phyloP scores from a whole-genome alignment of 768 basidiomycete species.

The Hydnomerulius pinastri region DNA sequence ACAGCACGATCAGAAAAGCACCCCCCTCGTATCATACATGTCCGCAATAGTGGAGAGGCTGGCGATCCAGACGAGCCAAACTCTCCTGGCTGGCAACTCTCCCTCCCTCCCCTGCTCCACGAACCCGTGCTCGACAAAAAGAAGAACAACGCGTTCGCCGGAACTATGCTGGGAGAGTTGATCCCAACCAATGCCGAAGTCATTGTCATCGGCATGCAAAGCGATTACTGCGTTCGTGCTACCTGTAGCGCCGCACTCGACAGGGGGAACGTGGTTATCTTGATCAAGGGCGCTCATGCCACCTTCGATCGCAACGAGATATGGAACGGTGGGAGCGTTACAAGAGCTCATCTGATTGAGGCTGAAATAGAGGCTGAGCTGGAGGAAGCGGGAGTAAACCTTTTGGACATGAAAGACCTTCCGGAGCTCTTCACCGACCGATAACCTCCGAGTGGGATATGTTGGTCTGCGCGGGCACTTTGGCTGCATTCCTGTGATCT shows the following conservation, averaged over 20 bases:
- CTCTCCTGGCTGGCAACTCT: constrained; percentile 62
- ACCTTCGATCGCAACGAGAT: constrained; percentile 69
- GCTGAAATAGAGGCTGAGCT: constrained; percentile 64
- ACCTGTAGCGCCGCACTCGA: constrained; percentile 64
- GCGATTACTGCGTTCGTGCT: constrained; percentile 58
- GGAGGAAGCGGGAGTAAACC: constrained; percentile 65
- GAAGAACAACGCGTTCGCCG: constrained; percentile 71
- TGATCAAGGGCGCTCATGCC: constrained; percentile 66
- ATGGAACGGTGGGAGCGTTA: constrained; percentile 56
- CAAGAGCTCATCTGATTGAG: constrained; percentile 53
- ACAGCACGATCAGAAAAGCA: constrained; percentile 49
- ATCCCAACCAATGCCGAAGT: constrained; percentile 59
- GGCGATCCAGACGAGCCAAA: constrained; percentile 62
- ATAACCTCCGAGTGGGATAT: constrained; percentile 25
- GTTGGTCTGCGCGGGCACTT: not conserved
- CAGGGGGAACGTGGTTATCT: constrained; percentile 65
- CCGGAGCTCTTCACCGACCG: constrained; percentile 59
- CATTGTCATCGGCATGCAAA: constrained; percentile 66
- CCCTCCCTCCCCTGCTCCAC: constrained; percentile 48
- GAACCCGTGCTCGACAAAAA: constrained; percentile 65
- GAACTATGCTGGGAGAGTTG: constrained; percentile 52
- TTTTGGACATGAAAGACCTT: constrained; percentile 69
- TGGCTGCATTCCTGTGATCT: not conserved
- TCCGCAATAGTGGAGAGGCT: constrained; percentile 63
- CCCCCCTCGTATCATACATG: constrained; percentile 62